phyloP scores from a whole-genome alignment of 176 grass and related monocot species.

The Bromus sterilis region DNA sequence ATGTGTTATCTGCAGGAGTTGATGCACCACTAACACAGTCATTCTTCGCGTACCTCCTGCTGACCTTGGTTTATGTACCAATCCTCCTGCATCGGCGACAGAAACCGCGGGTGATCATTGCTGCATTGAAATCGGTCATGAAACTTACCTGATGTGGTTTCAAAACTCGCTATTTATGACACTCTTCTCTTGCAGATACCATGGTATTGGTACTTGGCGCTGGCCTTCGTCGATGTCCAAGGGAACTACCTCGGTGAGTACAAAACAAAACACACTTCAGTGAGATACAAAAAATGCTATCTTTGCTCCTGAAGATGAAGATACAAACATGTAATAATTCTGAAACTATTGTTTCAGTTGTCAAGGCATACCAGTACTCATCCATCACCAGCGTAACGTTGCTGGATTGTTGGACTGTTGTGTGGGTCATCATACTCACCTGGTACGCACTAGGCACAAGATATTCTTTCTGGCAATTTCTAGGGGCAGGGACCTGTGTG shows the following conservation, averaged over 20 bases:
- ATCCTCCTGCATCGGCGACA: constrained; percentile 43
- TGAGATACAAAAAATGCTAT: neutral
- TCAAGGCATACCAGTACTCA: constrained; percentile 66
- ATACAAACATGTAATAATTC: no score
- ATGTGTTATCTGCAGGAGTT: constrained; percentile 39
- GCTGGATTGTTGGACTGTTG: constrained; percentile 69
- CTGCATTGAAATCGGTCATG: neutral
- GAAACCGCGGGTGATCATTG: constrained; percentile 33
- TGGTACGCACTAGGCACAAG: constrained; percentile 58
- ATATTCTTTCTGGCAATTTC: constrained; percentile 60
- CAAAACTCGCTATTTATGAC: neutral
- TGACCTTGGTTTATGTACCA: constrained; percentile 57
- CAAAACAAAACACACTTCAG: neutral
- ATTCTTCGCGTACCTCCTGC: no score
- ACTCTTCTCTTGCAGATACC: constrained; percentile 52
- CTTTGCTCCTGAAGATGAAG: neutral
- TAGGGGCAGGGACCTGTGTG: no score
- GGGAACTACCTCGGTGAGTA: constrained; percentile 69
- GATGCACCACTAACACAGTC: constrained; percentile 67
- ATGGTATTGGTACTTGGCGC: constrained; percentile 81
- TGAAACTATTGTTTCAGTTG: constrained; percentile 32
- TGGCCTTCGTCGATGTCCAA: constrained; percentile 77
- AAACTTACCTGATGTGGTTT: constrained; percentile 18
- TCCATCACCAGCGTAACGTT: constrained; percentile 73
- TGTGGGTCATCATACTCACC: constrained; percentile 62